phyloP scores from a whole-genome alignment of 495 filamentous ascomycete species.

The Aspergillus ostianus region DNA sequence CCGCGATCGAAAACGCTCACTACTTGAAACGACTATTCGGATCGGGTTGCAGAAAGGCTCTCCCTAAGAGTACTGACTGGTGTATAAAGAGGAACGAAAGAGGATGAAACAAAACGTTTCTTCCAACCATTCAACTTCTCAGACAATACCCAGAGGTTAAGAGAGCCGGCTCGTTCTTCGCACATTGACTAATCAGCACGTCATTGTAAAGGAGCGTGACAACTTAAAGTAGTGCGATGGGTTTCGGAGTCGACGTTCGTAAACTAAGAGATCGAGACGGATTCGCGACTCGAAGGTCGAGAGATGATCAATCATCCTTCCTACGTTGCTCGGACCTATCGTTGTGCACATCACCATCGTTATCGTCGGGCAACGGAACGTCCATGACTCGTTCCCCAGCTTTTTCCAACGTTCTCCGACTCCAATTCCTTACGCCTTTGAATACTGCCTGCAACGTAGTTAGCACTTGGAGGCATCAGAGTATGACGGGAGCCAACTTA shows the following conservation, averaged over 20 bases:
- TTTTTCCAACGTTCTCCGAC: conserved; percentile 64
- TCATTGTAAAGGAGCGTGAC: conserved; percentile 70
- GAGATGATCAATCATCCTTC: conserved; percentile 19
- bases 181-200: conserved; percentile 93
- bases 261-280: not conserved
- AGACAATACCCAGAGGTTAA: conserved; percentile 31
- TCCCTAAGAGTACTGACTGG: conserved; percentile 35
- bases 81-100: conserved; percentile 28
- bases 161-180: conserved; percentile 65
- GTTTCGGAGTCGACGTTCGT: conserved; percentile 6
- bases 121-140: conserved; percentile 25
- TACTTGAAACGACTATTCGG: conserved; percentile 19
- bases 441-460: conserved; percentile 63
- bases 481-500: conserved; percentile 44
- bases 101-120: conserved; percentile 44
- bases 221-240: conserved; percentile 89
- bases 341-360: conserved; percentile 57
- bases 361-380: conserved; percentile 72
- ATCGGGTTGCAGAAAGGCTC: conserved; percentile 36
- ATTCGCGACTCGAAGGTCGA: not conserved
- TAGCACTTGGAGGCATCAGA: conserved; percentile 21
- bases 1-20: conserved; percentile 35
- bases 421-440: conserved; percentile 72
- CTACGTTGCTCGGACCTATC: conserved; percentile 18
- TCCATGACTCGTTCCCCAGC: conserved; percentile 79